phyloP scores from a whole-genome alignment of 352 stramenopile species.

The Pythium aristosporum region DNA sequence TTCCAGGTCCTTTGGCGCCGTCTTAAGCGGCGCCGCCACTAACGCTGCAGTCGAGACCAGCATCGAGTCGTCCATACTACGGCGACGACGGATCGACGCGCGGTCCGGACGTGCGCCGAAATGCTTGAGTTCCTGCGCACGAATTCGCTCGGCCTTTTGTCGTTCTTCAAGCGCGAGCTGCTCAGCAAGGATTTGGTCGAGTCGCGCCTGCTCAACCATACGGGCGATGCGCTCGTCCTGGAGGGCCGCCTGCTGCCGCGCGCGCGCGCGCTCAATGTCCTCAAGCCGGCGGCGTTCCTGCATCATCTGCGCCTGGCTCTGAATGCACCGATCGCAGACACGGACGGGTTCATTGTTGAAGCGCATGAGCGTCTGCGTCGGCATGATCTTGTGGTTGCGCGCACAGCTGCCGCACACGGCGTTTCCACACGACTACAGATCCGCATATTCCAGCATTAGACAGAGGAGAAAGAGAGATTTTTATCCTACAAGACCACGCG shows the following conservation, averaged over 20 bases:
- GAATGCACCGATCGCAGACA: slow-evolving; percentile 79
- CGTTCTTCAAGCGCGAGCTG: slow-evolving; percentile 36
- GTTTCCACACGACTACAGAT: slow-evolving; percentile 64
- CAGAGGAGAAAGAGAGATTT: slow-evolving; percentile 4
- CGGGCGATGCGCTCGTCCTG: slow-evolving; percentile 69
- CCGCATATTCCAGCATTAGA: neutral
- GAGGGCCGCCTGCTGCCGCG: slow-evolving; percentile 63
- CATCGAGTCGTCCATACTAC: slow-evolving; percentile 54
- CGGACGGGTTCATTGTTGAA: slow-evolving; percentile 81
- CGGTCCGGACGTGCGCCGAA: slow-evolving; percentile 51
- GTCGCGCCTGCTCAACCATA: slow-evolving; percentile 45
- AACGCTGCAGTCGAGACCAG: neutral
- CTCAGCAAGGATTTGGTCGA: slow-evolving; percentile 50
- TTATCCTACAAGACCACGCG: slow-evolving; percentile 4
- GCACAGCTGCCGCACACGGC: slow-evolving; percentile 76
- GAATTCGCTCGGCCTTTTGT: slow-evolving; percentile 43
- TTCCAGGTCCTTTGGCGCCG: slow-evolving; percentile 40
- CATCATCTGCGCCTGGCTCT: slow-evolving; percentile 73
- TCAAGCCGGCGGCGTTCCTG: slow-evolving; percentile 64
- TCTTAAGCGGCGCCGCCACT: slow-evolving; percentile 27
- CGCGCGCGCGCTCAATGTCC: slow-evolving; percentile 69
- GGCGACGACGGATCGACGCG: slow-evolving; percentile 36
- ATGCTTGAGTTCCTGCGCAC: slow-evolving; percentile 56
- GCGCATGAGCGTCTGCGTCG: slow-evolving; percentile 54
- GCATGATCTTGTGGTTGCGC: slow-evolving; percentile 76